phyloP scores from a whole-genome alignment of 192 early-diverging fungal genomes.

The Lobosporangium transversale region DNA sequence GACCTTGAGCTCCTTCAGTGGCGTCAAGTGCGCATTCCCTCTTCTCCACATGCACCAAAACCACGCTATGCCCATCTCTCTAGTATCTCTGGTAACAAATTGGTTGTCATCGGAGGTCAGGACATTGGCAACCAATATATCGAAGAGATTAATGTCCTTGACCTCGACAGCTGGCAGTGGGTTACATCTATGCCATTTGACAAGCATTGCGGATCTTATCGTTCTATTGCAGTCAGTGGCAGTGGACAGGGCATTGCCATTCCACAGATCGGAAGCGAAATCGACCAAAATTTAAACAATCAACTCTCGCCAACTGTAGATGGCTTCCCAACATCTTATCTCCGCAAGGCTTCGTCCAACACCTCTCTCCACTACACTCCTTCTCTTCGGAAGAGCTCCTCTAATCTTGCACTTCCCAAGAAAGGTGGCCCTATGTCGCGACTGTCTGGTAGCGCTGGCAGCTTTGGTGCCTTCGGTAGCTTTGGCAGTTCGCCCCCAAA shows the following conservation, averaged over 20 bases:
- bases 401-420: constrained; percentile 38
- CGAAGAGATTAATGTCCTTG: constrained; percentile 82
- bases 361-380: constrained; percentile 27
- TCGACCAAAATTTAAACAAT: constrained; percentile 15
- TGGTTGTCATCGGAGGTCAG: constrained; percentile 81
- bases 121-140: constrained; percentile 81
- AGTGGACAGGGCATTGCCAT: constrained; percentile 54
- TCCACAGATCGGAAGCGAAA: constrained; percentile 51
- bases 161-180: constrained; percentile 75
- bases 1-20: constrained; percentile 76
- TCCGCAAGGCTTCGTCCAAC: constrained; percentile 28
- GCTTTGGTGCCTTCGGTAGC: no score
- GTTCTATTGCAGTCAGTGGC: constrained; percentile 75
- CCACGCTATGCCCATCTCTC: constrained; percentile 83
- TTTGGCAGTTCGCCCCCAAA: constrained; percentile 38
- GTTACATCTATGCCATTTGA: constrained; percentile 71
- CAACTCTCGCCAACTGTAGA: constrained; percentile 22
- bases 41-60: constrained; percentile 64
- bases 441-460: constrained; percentile 44
- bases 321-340: constrained; percentile 41
- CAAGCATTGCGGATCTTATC: constrained; percentile 81
- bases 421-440: constrained; percentile 36
- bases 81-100: constrained; percentile 68
- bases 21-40: constrained; percentile 59
- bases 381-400: constrained; percentile 44